Percentiles rank a stretch among this genome's conserved stretches.
These are phyloP conservation scores for Fusarium stilboides DNA, from an alignment of 2,329 filamentous ascomycete genomes.

Conservation along the genomic window DNA sequence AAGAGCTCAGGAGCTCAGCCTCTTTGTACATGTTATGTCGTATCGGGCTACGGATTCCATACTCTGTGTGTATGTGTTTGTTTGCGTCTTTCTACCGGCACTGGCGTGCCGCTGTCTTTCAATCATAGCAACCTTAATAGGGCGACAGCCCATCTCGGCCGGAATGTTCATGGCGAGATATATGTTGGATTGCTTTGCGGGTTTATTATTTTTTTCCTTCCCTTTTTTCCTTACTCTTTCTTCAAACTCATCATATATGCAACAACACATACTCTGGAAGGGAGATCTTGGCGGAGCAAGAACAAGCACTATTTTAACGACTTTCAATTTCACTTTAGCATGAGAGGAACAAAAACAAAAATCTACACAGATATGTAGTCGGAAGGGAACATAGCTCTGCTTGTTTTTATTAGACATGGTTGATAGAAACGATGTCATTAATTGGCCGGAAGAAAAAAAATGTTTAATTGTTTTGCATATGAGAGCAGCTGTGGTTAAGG, in stretches of 20 bases:
- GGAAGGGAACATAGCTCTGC: constrained; percentile 30
- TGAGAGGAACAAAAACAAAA: constrained; percentile 45
- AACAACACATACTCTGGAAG: constrained; percentile 37
- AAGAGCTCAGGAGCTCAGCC: constrained; percentile 11
- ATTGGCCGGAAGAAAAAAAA: constrained; percentile 44
- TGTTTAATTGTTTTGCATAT: constrained; percentile 40
- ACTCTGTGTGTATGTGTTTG: constrained; percentile 4
- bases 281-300: constrained; percentile 34
- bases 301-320: constrained; percentile 45
- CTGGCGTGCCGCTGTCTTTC: constrained; percentile 17
- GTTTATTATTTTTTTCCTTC: constrained; percentile 8
- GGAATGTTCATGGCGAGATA: constrained; percentile 22
- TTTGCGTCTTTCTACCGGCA: constrained; percentile 15
- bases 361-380: constrained; percentile 49
- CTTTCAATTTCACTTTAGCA: constrained; percentile 33
- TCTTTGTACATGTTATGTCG: constrained; percentile 23
- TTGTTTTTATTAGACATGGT: constrained; percentile 40
- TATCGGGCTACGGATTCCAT: constrained; percentile 16
- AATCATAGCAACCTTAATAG: constrained; percentile 20
- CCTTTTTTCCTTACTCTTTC: constrained; percentile 15
- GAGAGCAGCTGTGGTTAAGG: not conserved
- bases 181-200: constrained; percentile 28
- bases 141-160: constrained; percentile 5
- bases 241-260: constrained; percentile 24
- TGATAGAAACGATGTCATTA: constrained; percentile 47